Conservation (phyloP, 2,329 filamentous ascomycete species). For the Epichloe typhina region DNA sequence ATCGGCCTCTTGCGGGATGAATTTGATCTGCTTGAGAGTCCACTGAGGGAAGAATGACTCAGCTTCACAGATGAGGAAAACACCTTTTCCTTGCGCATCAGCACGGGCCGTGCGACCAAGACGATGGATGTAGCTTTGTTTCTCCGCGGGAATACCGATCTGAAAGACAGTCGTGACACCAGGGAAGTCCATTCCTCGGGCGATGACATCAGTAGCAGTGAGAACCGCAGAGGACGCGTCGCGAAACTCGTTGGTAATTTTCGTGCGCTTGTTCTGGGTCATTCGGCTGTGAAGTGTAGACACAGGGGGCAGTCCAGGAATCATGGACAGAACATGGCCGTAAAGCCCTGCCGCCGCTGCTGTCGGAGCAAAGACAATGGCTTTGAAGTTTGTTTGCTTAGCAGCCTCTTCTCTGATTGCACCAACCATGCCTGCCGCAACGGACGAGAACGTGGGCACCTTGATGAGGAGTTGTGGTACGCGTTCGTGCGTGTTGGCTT, state of each 20-base stretch:
- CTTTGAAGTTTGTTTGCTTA: conserved; percentile 53
- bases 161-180: conserved; percentile 56
- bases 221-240: conserved; percentile 37
- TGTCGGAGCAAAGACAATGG: conserved; percentile 66
- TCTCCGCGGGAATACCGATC: conserved; percentile 43
- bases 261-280: conserved; percentile 34
- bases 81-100: conserved; percentile 49
- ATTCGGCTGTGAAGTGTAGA: conserved; percentile 38
- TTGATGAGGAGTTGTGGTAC: conserved; percentile 61
- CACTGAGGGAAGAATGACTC: conserved; percentile 38
- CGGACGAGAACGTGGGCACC: conserved; percentile 56
- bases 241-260: conserved; percentile 52
- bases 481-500: conserved; percentile 61
- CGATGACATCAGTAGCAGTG: conserved; percentile 58
- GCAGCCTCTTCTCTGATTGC: conserved; percentile 35
- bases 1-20: conserved; percentile 33
- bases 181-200: conserved; percentile 61
- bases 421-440: conserved; percentile 45
- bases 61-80: conserved; percentile 40
- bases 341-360: conserved; percentile 40
- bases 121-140: conserved; percentile 54
- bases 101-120: conserved; percentile 54
- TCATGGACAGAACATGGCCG: conserved; percentile 27
- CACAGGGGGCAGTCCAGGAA: conserved; percentile 28
- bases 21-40: conserved; percentile 39